Conservation (phyloP, 1,139 yeast species). For the Taphrina deformans region DNA sequence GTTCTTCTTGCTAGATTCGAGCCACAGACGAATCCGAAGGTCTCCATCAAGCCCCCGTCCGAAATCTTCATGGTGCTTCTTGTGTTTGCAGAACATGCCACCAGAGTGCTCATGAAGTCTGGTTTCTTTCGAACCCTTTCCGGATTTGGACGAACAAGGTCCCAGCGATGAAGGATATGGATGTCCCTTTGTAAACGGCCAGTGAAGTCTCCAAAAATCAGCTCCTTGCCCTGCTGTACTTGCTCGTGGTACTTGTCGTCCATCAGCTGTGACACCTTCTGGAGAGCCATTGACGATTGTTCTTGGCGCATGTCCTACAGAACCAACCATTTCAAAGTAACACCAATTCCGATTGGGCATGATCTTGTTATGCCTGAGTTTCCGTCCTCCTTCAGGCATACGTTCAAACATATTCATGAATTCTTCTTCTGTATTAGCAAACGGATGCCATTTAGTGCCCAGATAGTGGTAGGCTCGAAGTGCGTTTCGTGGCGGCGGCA, state of each 20-base stretch:
- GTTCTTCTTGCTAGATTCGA: constrained; percentile 29
- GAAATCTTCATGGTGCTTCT: constrained; percentile 30
- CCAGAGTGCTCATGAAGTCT: constrained; percentile 26
- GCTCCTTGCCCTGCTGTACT: constrained; percentile 13
- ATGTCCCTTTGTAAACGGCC: constrained; percentile 24
- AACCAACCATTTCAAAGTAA: constrained; percentile 19
- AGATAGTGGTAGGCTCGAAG: constrained; percentile 49
- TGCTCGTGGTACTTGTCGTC: constrained; percentile 2
- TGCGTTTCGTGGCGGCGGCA: constrained; percentile 90
- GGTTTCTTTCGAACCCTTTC: constrained; percentile 14
- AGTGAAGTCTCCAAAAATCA: constrained; percentile 27
- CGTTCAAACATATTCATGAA: constrained; percentile 24
- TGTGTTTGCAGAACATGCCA: constrained; percentile 28
- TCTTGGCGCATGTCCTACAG: not conserved
- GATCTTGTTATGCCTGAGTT: constrained; percentile 21
- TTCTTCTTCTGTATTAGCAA: constrained; percentile 24
- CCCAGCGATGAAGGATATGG: constrained; percentile 28
- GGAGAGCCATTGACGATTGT: constrained; percentile 19
- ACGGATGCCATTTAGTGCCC: constrained; percentile 26
- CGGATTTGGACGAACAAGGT: constrained; percentile 4
- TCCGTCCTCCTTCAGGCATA: constrained; percentile 31
- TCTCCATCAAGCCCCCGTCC: constrained; percentile 31
- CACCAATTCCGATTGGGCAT: constrained; percentile 31
- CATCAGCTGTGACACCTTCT: constrained; percentile 5
- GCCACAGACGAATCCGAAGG: constrained; percentile 24